Conservation (phyloP, 2,329 filamentous ascomycete genomes). For the Aspergillus flavus region DNA sequence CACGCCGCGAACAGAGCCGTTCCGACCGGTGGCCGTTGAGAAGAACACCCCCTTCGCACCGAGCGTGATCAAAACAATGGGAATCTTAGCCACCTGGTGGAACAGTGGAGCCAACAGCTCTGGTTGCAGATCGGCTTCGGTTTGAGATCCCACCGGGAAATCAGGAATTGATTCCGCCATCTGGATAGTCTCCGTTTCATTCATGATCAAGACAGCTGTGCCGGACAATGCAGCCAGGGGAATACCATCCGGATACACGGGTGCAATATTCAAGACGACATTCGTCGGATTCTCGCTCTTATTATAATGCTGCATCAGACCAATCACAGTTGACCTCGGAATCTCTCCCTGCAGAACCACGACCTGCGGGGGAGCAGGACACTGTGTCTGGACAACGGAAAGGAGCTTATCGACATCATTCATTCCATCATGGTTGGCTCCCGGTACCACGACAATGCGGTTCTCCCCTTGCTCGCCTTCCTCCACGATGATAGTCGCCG, state of each 20-base stretch:
- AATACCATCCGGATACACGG: conserved; percentile 72
- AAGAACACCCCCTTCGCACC: conserved; percentile 75
- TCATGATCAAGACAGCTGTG: conserved; percentile 80
- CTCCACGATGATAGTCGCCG: conserved; percentile 77
- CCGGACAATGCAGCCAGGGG: conserved; percentile 66
- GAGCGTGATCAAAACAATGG: conserved; percentile 80
- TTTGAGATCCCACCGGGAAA: neutral
- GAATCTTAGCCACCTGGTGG: conserved; percentile 64
- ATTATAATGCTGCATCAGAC: conserved; percentile 51
- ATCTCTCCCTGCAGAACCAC: conserved; percentile 78
- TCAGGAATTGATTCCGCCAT: conserved; percentile 57
- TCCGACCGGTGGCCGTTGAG: conserved; percentile 51
- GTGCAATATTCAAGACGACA: conserved; percentile 84
- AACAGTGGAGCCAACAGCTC: conserved; percentile 64
- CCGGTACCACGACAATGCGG: conserved; percentile 72
- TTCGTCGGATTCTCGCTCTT: conserved; percentile 39
- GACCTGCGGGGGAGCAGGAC: conserved; percentile 57
- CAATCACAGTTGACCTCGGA: conserved; percentile 66
- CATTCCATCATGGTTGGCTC: conserved; percentile 63
- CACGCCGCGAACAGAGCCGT: conserved; percentile 55
- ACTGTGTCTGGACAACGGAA: conserved; percentile 24
- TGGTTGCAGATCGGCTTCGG: conserved; percentile 42
- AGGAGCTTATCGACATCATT: conserved; percentile 42
- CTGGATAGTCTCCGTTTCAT: conserved; percentile 83
- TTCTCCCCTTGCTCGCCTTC: conserved; percentile 70